Evolutionary conservation across 768 basidiomycete species (phyloP), one percentile per base, ranked within the genome.

Genomic region (Peribolospora kevripleyi): DNA sequence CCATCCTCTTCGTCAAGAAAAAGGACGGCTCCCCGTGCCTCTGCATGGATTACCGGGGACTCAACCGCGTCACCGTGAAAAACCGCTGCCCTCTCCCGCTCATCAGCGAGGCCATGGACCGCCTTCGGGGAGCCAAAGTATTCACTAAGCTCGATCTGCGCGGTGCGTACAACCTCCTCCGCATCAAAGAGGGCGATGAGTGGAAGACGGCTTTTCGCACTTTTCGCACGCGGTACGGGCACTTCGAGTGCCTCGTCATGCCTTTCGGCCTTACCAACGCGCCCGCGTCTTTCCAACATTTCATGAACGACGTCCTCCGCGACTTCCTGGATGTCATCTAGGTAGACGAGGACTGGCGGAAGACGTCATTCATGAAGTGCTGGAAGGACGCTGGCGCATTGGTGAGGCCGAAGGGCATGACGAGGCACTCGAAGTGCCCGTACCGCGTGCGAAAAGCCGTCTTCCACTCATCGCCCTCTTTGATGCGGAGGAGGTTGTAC

Each of bases 141-240:
- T 68, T 66, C 52, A 65, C 63, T 7, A 66, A 64, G 49, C 9
- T 73, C 50, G 70, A 74, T 54, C 66, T 74, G 38, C 65, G 67
- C 14, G 64, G 65, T 46, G 70, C 68, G 0, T 75, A 67, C 58
- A 69, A 74, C 59, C 69, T 71, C 10, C 59, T 75, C 14, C 60
- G 69, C 2, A 68, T 74, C 48, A 57, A 60, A 3, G 63, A 66
- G 13, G 71, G 71, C 0, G 66, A 73, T 53, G 66, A 72, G 60
- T 69, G 67, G 69, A 74, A 72, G 25, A 72, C 70, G 0, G 71
- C 71, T 0, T 69, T 73, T 0, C n/a, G n/a, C n/a, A n/a, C n/a
- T n/a, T n/a, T n/a, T n/a, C 58, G 58, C 0, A 74, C 70, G 0
- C 71, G 67, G 0, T 68, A 68, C 36, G 70, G 73, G 0, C 55